These are phyloP conservation scores for Peterozyma xylosa DNA, from an alignment of 805 yeast species.

Conservation along the genomic window DNA sequence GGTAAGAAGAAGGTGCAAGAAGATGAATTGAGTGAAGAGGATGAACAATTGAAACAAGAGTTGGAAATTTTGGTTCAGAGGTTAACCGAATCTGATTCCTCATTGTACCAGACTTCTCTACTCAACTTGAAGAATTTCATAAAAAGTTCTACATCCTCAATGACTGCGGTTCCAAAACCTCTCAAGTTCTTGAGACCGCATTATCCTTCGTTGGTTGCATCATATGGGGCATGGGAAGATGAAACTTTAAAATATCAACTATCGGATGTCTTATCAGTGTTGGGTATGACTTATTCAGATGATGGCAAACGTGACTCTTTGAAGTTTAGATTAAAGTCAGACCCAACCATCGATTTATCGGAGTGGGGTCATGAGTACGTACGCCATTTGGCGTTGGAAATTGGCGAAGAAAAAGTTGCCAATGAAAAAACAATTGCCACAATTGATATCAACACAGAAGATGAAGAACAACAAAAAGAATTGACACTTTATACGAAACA, in stretches of 20 bases:
- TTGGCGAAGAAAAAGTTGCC: conserved; percentile 58
- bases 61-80: conserved; percentile 83
- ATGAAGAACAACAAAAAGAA: conserved; percentile 13
- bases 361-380: conserved; percentile 99
- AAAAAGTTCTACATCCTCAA: conserved; percentile 90
- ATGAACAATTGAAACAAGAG: conserved; percentile 77
- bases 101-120: conserved; percentile 54
- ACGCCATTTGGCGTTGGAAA: conserved; percentile 91
- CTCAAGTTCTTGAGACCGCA: conserved; percentile 89
- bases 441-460: conserved; percentile 42
- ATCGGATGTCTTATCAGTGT: conserved; percentile 85
- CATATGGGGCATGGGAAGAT: conserved; percentile 63
- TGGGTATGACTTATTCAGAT: conserved; percentile 91
- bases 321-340: conserved; percentile 59
- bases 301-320: conserved; percentile 73
- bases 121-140: conserved; percentile 67
- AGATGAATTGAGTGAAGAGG: conserved; percentile 92
- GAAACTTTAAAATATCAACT: conserved; percentile 42
- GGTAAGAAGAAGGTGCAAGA: conserved; percentile 33
- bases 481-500: conserved; percentile 10
- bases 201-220: conserved; percentile 57
- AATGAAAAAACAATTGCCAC: too few species aligned
- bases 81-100: conserved; percentile 45
- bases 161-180: conserved; percentile 99
- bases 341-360: conserved; percentile 29